These are phyloP conservation scores for Sphaerulina vaccinii DNA, from an alignment of 2,329 filamentous ascomycete genomes.

Conservation along the genomic window DNA sequence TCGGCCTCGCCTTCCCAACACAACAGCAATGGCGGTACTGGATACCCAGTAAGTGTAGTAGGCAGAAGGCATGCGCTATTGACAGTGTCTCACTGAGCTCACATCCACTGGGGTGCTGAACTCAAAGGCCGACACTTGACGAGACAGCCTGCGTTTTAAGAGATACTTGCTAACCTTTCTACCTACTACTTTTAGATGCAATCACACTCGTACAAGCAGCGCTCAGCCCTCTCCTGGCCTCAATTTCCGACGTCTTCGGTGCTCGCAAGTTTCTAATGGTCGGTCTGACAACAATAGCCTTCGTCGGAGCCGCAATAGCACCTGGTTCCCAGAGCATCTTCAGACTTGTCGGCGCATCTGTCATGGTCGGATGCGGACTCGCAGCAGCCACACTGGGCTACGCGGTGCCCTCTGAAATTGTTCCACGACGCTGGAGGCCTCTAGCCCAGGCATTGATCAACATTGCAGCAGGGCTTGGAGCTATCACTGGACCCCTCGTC, in stretches of 20 bases:
- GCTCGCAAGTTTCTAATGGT: conserved; percentile 23
- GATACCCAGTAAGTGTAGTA: too few relatives aligned
- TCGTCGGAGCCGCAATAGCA: conserved; percentile 23
- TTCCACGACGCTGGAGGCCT: conserved; percentile 22
- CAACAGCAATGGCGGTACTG: conserved; percentile 14
- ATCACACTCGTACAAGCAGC: conserved; percentile 23
- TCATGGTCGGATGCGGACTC: conserved; percentile 22
- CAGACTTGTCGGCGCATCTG: conserved; percentile 18
- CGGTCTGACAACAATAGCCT: conserved; percentile 9
- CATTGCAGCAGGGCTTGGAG: conserved; percentile 13
- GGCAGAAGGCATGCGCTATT: too few relatives aligned
- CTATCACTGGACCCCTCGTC: background rate
- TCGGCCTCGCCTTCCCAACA: conserved; percentile 13
- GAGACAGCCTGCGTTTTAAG: too few relatives aligned
- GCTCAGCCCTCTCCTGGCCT: conserved; percentile 19
- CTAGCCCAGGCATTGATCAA: conserved; percentile 8
- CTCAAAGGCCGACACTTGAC: too few relatives aligned
- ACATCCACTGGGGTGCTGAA: too few relatives aligned
- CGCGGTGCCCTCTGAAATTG: conserved; percentile 20
- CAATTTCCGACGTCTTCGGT: conserved; percentile 24
- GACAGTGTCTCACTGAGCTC: too few relatives aligned
- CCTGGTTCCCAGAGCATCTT: conserved; percentile 16
- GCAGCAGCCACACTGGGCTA: conserved; percentile 20
- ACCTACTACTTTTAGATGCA: too few relatives aligned
- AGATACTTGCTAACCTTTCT: too few relatives aligned